Conservation (phyloP, 169 alveolate species). For the Cyclospora cayetanensis region DNA sequence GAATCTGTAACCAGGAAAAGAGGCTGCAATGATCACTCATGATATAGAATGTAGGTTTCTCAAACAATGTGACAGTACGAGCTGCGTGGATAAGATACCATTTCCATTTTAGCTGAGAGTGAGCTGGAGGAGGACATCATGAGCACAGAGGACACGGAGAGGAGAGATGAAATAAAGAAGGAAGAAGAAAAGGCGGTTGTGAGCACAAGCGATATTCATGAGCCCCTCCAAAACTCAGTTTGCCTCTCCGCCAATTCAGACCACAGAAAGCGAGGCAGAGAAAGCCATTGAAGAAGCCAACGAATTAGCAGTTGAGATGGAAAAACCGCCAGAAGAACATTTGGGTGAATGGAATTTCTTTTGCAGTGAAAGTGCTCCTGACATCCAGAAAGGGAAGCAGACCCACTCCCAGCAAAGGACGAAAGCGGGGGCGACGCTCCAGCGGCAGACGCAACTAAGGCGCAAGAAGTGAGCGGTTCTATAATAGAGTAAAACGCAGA, state of each 20-base stretch:
- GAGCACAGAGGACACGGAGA: neutral
- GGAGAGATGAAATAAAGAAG: neutral
- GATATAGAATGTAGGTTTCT: conserved; percentile 10
- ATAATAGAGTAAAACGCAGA: neutral
- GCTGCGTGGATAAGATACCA: too few relatives aligned
- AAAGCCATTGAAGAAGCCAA: neutral
- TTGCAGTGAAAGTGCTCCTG: neutral
- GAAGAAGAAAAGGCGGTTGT: neutral
- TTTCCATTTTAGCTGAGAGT: neutral
- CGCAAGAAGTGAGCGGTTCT: neutral
- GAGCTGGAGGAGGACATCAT: conserved; percentile 25
- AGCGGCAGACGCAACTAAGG: neutral
- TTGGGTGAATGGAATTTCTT: neutral
- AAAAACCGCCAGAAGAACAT: neutral
- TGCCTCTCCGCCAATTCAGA: neutral
- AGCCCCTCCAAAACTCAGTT: neutral
- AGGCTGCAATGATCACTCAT: conserved; percentile 40
- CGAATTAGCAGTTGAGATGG: neutral
- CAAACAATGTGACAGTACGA: too few relatives aligned
- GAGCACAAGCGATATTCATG: neutral
- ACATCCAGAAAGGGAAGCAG: neutral
- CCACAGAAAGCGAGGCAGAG: neutral
- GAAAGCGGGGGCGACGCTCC: neutral
- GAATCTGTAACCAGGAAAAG: neutral
- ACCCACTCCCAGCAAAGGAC: neutral